Evolutionary conservation across 495 filamentous ascomycete genomes (phyloP).

Genomic region (Staphylotrichum tortipilum): DNA sequence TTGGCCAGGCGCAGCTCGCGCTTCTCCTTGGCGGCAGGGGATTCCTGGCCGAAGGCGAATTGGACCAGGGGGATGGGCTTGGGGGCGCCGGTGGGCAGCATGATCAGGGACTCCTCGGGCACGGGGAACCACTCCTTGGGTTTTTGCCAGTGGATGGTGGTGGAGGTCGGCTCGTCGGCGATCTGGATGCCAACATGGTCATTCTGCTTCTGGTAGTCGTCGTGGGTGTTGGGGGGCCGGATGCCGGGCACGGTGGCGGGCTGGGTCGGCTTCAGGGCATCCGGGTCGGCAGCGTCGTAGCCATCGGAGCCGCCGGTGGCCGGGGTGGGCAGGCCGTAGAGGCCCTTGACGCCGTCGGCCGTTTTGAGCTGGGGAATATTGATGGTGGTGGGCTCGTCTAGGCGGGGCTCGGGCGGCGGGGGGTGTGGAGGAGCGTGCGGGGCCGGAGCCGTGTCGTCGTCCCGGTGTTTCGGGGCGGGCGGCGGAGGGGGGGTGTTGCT

Average conservation of each 20-base stretch:
- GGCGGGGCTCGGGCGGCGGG: constrained; percentile 1
- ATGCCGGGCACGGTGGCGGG: no score
- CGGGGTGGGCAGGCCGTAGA: constrained; percentile 21
- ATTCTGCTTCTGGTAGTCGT: constrained; percentile 10
- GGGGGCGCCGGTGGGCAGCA: constrained; percentile 61
- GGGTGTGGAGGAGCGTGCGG: constrained; percentile 7
- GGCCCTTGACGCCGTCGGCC: constrained; percentile 18
- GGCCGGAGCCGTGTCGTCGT: no score
- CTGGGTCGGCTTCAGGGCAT: neutral
- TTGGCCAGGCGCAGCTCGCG: constrained; percentile 55
- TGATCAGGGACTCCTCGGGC: constrained; percentile 56
- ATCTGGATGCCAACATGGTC: constrained; percentile 5
- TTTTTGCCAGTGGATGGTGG: constrained; percentile 58
- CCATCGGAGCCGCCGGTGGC: neutral
- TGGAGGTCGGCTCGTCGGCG: neutral
- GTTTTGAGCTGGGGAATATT: constrained; percentile 34
- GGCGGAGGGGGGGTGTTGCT: neutral
- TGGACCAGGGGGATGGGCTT: constrained; percentile 71
- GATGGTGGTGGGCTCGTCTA: constrained; percentile 11
- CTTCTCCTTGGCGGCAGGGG: constrained; percentile 47
- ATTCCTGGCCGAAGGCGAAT: constrained; percentile 56
- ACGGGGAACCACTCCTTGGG: constrained; percentile 68
- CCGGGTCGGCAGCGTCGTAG: no score
- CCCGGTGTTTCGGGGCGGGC: neutral
- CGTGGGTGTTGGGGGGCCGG: no score